phyloP scores from a whole-genome alignment of 202 grass and related monocot species.

The Eragrostis tef region DNA sequence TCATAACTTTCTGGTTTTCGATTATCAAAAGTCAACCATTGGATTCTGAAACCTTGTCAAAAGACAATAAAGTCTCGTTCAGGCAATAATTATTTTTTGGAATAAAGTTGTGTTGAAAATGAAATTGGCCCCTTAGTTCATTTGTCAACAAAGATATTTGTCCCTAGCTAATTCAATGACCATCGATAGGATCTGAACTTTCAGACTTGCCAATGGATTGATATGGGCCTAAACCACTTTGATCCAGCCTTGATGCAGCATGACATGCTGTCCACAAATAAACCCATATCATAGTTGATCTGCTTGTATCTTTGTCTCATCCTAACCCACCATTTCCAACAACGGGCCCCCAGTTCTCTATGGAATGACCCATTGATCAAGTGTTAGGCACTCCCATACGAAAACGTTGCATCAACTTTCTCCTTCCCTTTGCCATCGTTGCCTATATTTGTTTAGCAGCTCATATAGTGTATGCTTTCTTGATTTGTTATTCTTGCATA shows the following conservation, averaged over 20 bases:
- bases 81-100: slow-evolving; percentile 18
- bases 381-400: slow-evolving; percentile 12
- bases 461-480: slow-evolving; percentile 5
- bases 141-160: neutral
- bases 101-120: neutral
- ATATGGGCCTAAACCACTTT: slow-evolving; percentile 17
- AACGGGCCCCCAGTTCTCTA: slow-evolving; percentile 19
- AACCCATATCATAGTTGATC: neutral
- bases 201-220: neutral
- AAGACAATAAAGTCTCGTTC: neutral
- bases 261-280: slow-evolving; percentile 8
- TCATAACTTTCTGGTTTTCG: neutral
- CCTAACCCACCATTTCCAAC: slow-evolving; percentile 36
- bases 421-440: slow-evolving; percentile 1
- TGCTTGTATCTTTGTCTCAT: slow-evolving; percentile 9
- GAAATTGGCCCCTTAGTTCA: neutral
- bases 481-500: slow-evolving; percentile 36
- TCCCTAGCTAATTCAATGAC: neutral
- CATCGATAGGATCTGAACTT: neutral
- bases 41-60: neutral
- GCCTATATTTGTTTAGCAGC: slow-evolving; percentile 15
- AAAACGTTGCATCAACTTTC: slow-evolving; percentile 14
- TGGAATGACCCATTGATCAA: slow-evolving; percentile 13
- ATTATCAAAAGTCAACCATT: neutral
- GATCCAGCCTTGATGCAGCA: slow-evolving; percentile 8